These are phyloP conservation scores for Tanozyma kutaoensis DNA, from an alignment of 805 yeast species.

Conservation along the genomic window DNA sequence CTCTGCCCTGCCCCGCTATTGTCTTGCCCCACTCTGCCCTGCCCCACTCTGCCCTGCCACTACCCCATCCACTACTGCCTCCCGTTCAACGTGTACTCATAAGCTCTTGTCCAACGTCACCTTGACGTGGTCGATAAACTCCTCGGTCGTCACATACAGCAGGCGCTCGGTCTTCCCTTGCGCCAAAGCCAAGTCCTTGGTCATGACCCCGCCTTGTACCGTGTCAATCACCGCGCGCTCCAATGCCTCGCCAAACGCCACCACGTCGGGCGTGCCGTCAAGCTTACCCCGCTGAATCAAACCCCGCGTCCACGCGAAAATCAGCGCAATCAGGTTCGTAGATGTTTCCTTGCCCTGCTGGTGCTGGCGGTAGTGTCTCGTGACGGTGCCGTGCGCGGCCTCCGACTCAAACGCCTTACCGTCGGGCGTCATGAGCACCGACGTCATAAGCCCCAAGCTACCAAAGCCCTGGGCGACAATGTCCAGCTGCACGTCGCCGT, in stretches of 20 bases:
- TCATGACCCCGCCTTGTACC: constrained; percentile 70
- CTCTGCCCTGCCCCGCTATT: too few species aligned
- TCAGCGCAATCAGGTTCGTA: constrained; percentile 76
- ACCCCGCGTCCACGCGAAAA: constrained; percentile 83
- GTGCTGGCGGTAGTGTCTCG: constrained; percentile 74
- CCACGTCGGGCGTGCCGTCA: constrained; percentile 60
- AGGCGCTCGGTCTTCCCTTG: constrained; percentile 48
- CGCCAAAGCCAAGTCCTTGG: constrained; percentile 70
- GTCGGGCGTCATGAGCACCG: constrained; percentile 72
- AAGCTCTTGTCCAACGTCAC: constrained; percentile 33
- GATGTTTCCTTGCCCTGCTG: constrained; percentile 77
- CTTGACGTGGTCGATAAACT: constrained; percentile 69
- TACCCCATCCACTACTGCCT: too few species aligned
- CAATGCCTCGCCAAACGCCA: constrained; percentile 48
- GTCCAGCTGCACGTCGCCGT: constrained; percentile 79
- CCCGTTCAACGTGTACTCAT: too few species aligned
- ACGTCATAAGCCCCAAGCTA: constrained; percentile 74
- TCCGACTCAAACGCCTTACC: constrained; percentile 79
- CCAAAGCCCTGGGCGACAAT: constrained; percentile 85
- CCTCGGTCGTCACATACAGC: constrained; percentile 60
- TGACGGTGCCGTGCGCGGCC: constrained; percentile 83
- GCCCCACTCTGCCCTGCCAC: too few species aligned
- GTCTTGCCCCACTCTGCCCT: too few species aligned
- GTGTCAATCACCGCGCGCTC: constrained; percentile 62
- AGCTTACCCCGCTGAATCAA: constrained; percentile 68